Conservation (phyloP, 257 asterid species). For the Ballota nigra region DNA sequence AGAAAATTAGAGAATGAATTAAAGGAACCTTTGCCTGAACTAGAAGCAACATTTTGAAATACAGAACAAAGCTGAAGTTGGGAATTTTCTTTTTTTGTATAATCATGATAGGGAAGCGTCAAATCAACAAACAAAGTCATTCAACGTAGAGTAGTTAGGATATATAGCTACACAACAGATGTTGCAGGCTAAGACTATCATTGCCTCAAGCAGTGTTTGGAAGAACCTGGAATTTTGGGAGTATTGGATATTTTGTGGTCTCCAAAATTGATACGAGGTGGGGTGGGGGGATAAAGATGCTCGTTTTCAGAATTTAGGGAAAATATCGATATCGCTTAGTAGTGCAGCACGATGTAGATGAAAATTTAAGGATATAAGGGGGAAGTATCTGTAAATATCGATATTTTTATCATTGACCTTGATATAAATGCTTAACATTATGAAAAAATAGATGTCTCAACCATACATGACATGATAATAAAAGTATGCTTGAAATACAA, state of each 20-base stretch:
- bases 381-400: background rate
- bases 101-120: background rate
- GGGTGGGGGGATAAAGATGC: background rate
- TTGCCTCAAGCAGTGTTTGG: background rate
- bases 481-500: background rate
- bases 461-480: background rate
- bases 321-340: too few relatives aligned
- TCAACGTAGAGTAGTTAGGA: background rate
- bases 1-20: background rate
- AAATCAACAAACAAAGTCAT: background rate
- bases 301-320: too few relatives aligned
- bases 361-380: too few relatives aligned
- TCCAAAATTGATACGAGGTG: background rate
- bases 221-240: too few relatives aligned
- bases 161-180: background rate
- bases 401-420: background rate
- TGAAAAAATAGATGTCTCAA: background rate
- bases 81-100: background rate
- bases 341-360: too few relatives aligned
- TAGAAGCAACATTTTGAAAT: background rate
- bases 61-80: background rate
- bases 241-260: background rate
- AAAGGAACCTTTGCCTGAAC: background rate
- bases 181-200: background rate
- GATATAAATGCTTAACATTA: background rate